Percentiles rank a stretch among this genome's conserved stretches.
Evolutionary conservation across 225 moss, liverwort and hornwort genomes (phyloP).

Genomic region (Thuidium tamariscinum): DNA sequence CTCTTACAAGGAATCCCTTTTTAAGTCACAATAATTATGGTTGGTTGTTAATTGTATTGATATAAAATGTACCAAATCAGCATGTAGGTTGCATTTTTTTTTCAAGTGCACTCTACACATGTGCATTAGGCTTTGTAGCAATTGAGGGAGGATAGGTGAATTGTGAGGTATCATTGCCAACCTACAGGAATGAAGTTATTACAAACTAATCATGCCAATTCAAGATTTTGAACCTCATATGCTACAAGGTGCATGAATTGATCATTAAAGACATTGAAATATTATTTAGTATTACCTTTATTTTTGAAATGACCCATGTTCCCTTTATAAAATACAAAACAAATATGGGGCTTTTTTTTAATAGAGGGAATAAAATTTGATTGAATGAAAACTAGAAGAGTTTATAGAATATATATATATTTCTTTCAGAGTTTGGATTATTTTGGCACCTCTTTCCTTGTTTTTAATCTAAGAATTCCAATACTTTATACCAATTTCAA

Average conservation of each 20-base stretch:
- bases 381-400: not conserved
- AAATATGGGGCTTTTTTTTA: too few relatives aligned
- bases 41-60: too few relatives aligned
- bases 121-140: fast-evolving
- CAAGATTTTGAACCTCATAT: not conserved
- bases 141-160: not conserved
- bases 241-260: not conserved
- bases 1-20: not conserved
- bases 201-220: not conserved
- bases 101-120: fast-evolving
- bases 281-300: too few relatives aligned
- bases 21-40: fast-evolving
- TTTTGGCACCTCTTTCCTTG: fast-evolving
- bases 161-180: not conserved
- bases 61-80: not conserved
- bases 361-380: too few relatives aligned
- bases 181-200: not conserved
- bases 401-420: too few relatives aligned
- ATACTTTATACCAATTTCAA: not conserved
- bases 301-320: too few relatives aligned
- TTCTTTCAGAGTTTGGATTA: not conserved
- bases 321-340: too few relatives aligned
- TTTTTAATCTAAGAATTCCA: not conserved
- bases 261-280: not conserved
- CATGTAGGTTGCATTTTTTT: fast-evolving